These are phyloP conservation scores for Lyophyllum shimeji DNA, from an alignment of 768 basidiomycete species.

Conservation along the genomic window DNA sequence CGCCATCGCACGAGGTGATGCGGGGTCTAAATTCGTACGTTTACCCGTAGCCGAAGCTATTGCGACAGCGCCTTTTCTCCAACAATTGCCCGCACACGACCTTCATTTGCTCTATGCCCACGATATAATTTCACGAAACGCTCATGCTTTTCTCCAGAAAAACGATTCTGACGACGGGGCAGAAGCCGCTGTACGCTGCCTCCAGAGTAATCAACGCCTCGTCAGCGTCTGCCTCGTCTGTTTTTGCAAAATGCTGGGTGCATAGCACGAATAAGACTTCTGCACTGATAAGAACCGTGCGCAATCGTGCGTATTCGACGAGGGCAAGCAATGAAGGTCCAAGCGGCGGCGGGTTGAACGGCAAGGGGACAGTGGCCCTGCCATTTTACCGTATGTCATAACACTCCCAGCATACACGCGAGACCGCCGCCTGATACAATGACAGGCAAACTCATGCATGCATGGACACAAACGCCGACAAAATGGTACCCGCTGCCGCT, in stretches of 20 bases:
- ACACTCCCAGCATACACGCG: constrained; percentile 5
- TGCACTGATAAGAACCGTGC: constrained; percentile 45
- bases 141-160: constrained; percentile 54
- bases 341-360: constrained; percentile 15
- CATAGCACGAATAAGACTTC: constrained; percentile 54
- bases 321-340: constrained; percentile 28
- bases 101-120: constrained; percentile 9
- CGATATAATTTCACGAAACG: constrained; percentile 5
- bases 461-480: constrained; percentile 86
- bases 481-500: constrained; percentile 95
- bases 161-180: constrained; percentile 49
- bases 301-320: constrained; percentile 40
- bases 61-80: not conserved
- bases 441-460: constrained; percentile 64
- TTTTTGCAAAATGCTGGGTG: constrained; percentile 51
- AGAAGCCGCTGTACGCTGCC: constrained; percentile 56
- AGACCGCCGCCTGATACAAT: constrained; percentile 3
- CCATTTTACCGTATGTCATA: constrained; percentile 53
- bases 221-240: constrained; percentile 45
- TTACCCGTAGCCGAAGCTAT: constrained; percentile 11
- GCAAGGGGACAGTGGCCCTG: constrained; percentile 27
- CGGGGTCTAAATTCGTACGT: constrained; percentile 20
- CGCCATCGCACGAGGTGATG: constrained; percentile 10
- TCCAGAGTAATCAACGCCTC: constrained; percentile 54
- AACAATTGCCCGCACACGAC: constrained; percentile 4